phyloP scores from a whole-genome alignment of 2,329 filamentous ascomycete genomes.

The Mycocentrospora acerina region DNA sequence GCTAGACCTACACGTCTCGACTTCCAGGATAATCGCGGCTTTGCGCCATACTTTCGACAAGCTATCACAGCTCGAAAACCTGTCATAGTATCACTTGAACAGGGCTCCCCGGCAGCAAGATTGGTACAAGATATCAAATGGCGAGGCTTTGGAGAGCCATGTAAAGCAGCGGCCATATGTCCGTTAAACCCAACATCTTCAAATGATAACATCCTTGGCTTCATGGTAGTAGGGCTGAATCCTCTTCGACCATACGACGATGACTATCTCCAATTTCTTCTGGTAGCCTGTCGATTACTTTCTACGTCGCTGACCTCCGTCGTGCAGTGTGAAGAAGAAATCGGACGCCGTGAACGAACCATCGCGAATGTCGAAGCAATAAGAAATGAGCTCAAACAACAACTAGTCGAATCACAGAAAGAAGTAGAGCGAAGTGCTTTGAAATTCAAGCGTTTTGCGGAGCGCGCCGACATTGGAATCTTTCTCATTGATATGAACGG shows the following conservation, averaged over 20 bases:
- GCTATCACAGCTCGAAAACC: slow-evolving; percentile 29
- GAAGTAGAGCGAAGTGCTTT: slow-evolving; percentile 30
- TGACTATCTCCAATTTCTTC: slow-evolving; percentile 43
- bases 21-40: slow-evolving; percentile 14
- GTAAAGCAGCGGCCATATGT: slow-evolving; percentile 36
- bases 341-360: slow-evolving; percentile 37
- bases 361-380: slow-evolving; percentile 23
- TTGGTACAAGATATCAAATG: slow-evolving; percentile 34
- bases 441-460: slow-evolving; percentile 39
- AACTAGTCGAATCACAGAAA: slow-evolving; percentile 14
- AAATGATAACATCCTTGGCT: slow-evolving; percentile 38
- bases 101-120: slow-evolving; percentile 24
- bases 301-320: slow-evolving; percentile 44
- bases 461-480: slow-evolving; percentile 40
- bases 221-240: slow-evolving; percentile 44
- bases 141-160: slow-evolving; percentile 38
- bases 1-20: slow-evolving; percentile 26
- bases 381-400: slow-evolving; percentile 9
- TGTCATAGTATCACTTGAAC: slow-evolving; percentile 29
- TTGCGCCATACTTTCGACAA: slow-evolving; percentile 30
- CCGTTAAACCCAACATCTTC: slow-evolving; percentile 40
- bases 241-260: slow-evolving; percentile 42
- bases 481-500: slow-evolving; percentile 40
- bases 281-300: slow-evolving; percentile 39
- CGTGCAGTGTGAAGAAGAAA: slow-evolving; percentile 42